phyloP scores from a whole-genome alignment of 306 rosid genomes.

The Gleditsia sinensis region DNA sequence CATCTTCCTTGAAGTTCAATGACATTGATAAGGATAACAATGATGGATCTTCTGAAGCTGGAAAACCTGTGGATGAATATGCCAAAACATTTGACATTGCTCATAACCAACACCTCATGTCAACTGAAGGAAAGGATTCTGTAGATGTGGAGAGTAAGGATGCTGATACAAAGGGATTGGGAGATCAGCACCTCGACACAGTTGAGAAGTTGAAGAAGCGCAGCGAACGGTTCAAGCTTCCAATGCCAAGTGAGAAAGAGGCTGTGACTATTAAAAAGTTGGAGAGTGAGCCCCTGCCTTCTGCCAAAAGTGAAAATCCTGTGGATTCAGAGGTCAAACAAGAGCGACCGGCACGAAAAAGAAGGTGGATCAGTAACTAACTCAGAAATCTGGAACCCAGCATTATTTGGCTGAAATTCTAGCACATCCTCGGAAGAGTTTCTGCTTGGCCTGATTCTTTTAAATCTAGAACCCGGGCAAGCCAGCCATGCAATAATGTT shows the following conservation, averaged over 20 bases:
- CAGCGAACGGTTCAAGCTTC: conserved; percentile 98
- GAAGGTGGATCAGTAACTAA: conserved; percentile 90
- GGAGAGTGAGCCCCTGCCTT: conserved; percentile 75
- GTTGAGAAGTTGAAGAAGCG: conserved; percentile 98
- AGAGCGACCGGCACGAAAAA: conserved; percentile 94
- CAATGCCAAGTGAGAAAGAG: conserved; percentile 95
- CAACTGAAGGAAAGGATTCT: conserved; percentile 64
- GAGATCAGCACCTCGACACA: conserved; percentile 82
- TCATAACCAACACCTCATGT: conserved; percentile 48
- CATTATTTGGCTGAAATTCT: conserved; percentile 24
- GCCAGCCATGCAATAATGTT: conserved; percentile 26
- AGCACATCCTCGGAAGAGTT: conserved; percentile 34
- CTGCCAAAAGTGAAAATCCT: conserved; percentile 64
- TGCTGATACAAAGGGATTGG: conserved; percentile 56
- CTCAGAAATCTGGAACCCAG: conserved; percentile 20
- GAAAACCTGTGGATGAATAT: conserved; percentile 60
- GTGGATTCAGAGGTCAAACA: conserved; percentile 75
- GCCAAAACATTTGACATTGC: conserved; percentile 45
- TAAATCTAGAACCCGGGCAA: conserved; percentile 34
- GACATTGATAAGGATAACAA: conserved; percentile 55
- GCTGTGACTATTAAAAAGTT: conserved; percentile 58
- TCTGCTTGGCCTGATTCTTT: conserved; percentile 32
- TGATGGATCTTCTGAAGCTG: conserved; percentile 57
- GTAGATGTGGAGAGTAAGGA: conserved; percentile 67
- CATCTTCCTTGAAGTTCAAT: conserved; percentile 61